Conservation (phyloP, 441 rosid species). For the Corymbia citriodora region DNA sequence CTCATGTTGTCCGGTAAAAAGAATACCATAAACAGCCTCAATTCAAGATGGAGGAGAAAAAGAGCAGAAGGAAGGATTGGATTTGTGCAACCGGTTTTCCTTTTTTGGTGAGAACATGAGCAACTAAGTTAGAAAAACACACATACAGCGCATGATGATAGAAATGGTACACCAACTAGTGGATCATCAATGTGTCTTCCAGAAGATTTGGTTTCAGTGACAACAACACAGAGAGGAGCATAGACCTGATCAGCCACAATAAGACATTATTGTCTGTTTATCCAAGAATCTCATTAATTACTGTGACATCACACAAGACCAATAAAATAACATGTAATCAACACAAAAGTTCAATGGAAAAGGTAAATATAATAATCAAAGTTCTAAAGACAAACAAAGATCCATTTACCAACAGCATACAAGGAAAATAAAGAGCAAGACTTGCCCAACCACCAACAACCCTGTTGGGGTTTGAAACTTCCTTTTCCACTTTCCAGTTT, state of each 20-base stretch:
- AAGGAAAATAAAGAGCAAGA: not conserved
- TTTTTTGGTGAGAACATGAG: not conserved
- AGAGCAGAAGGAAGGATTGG: not conserved
- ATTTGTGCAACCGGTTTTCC: not conserved
- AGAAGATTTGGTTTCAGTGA: not conserved
- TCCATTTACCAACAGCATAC: not conserved
- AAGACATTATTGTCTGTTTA: not conserved
- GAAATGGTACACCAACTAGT: not conserved
- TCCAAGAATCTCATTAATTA: not conserved
- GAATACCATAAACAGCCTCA: not conserved
- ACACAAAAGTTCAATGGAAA: not conserved
- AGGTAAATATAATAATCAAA: not conserved
- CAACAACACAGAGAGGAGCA: not conserved
- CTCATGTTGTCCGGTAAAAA: not conserved
- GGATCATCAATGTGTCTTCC: not conserved
- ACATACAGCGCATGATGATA: not conserved
- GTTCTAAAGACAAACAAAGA: not conserved
- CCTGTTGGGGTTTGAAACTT: not conserved
- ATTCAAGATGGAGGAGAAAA: not conserved
- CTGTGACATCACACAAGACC: not conserved
- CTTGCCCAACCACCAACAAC: not conserved
- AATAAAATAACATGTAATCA: not conserved
- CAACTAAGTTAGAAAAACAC: not conserved
- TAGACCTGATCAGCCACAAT: not conserved
- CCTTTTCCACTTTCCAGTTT: not conserved